phyloP scores from a whole-genome alignment of 2,329 filamentous ascomycete genomes.

The Neospermospora avenae region DNA sequence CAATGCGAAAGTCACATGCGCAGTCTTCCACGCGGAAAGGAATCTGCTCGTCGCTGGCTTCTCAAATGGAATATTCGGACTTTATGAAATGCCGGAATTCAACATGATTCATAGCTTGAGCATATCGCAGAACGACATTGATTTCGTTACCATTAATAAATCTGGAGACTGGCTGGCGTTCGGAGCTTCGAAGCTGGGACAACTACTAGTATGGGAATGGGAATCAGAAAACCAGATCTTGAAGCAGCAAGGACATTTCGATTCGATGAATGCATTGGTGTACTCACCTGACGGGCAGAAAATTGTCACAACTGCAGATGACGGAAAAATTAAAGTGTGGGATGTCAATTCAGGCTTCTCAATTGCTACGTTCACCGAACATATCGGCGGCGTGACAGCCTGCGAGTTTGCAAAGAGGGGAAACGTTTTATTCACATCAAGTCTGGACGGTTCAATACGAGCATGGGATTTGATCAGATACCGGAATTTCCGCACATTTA shows the following conservation, averaged over 20 bases:
- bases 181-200: constrained; percentile 89
- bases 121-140: constrained; percentile 95
- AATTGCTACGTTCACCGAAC: constrained; percentile 96
- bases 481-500: constrained; percentile 96
- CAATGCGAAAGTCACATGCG: constrained; percentile 80
- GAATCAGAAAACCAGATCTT: constrained; percentile 98
- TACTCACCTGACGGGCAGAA: constrained; percentile 93
- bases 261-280: constrained; percentile 87
- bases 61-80: constrained; percentile 86
- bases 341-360: constrained; percentile 96
- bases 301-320: constrained; percentile 90
- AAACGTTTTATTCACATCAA: constrained; percentile 93
- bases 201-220: constrained; percentile 99
- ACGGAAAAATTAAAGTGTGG: constrained; percentile 99
- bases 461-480: constrained; percentile 97
- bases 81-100: constrained; percentile 96
- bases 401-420: constrained; percentile 95
- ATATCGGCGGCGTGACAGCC: constrained; percentile 88
- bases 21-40: constrained; percentile 81
- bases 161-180: constrained; percentile 97
- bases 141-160: constrained; percentile 90
- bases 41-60: constrained; percentile 97
- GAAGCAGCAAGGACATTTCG: constrained; percentile 96
- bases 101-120: constrained; percentile 89
- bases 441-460: constrained; percentile 87